Percentiles rank a stretch among this genome's conserved stretches.
phyloP scores from a whole-genome alignment of 2,329 filamentous ascomycete species.

The Cercospora canescens region DNA sequence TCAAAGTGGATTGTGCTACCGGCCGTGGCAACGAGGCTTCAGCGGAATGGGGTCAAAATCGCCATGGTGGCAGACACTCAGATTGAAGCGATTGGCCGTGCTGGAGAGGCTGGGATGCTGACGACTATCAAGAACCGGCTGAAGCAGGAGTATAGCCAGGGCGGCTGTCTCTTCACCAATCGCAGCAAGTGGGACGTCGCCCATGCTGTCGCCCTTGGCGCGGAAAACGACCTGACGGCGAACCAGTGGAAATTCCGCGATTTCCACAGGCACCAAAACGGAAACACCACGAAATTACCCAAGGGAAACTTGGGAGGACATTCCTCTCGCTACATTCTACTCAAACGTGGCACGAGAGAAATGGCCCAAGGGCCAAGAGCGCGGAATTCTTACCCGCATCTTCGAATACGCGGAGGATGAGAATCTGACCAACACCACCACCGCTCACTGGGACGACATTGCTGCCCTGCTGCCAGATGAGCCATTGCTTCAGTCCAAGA shows the following conservation, averaged over 20 bases:
- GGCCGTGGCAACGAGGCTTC: neutral
- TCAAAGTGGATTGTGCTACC: neutral
- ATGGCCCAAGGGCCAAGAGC: neutral
- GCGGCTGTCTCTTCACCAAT: neutral
- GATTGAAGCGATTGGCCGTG: neutral
- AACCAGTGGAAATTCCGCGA: neutral
- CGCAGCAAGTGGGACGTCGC: neutral
- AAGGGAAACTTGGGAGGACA: neutral
- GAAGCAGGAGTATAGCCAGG: neutral
- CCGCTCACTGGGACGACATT: neutral
- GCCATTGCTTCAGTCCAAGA: neutral
- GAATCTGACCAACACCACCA: neutral
- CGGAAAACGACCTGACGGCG: neutral
- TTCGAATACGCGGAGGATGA: neutral
- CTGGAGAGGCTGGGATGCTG: neutral
- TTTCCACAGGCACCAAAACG: neutral
- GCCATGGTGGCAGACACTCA: neutral
- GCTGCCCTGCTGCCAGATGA: neutral
- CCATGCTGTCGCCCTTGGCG: neutral
- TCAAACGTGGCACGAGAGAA: neutral
- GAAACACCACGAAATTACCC: neutral
- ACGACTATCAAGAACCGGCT: neutral
- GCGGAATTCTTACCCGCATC: neutral
- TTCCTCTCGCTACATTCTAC: neutral
- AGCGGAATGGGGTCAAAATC: neutral